Evolutionary conservation across 164 flowering plant genomes (phyloP), one percentile per base, ranked within the genome.

Genomic region (Piper longum): DNA sequence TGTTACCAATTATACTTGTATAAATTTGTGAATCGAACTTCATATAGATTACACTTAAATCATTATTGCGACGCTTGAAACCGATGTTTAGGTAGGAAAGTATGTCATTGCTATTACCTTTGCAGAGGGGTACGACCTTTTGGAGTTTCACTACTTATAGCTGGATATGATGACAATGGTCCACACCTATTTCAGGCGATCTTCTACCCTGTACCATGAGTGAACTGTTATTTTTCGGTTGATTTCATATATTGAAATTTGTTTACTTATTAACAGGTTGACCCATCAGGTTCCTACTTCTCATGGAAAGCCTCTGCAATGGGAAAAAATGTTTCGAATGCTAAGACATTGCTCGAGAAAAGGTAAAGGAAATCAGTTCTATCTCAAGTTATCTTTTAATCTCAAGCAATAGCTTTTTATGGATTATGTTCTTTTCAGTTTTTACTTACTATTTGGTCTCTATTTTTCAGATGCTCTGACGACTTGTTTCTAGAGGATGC

Each of bases 401-500:
- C 16, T 2, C 26, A 14, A 26, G 11, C 2, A 8, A 41, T 59
- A 7, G 12, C 18, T 17, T 36, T 16, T 36, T 16, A 48, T 60
- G 5, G 7, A 9, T 36, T 42, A 9, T 14, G 13, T 39, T 55
- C 19, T 55, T 4, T 16, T 26, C 5, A 5, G 5, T 55, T 55
- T 26, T 55, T 17, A 16, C 13, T 16, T 16, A 13, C 36, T 2
- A 26, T 26, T 26, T 26, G 36, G 36, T 26, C 36, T 26, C 36
- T 26, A 26, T 55, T 8, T 55, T 61, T 45, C 17, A 93, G 98
- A 80, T 93, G 88, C 70, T 84, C 97, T 1, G 99, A 91, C 42
- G 97, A 91, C 72, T 91, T 95, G 99, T 96, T 88, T 78, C 95
- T 95, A 59, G 99, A 95, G 67, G 99, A 95, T 82, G 99, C 99